A percentile compares a stretch with the other conserved stretches of the same genome.
Conservation (phyloP, 176 grass and related monocot genomes). For the Hordeum vulgare region DNA sequence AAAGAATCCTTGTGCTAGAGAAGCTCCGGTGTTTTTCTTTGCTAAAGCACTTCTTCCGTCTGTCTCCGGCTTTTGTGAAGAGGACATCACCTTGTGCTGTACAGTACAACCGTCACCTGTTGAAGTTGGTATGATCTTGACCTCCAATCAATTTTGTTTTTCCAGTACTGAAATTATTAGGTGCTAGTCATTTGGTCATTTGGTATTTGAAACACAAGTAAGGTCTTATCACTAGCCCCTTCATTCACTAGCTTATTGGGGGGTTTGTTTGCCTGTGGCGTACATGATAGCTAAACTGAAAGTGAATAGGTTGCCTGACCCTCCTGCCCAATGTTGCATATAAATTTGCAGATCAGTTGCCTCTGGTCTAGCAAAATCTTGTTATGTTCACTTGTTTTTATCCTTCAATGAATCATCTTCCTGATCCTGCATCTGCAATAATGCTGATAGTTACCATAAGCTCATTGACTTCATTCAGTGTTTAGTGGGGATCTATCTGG, state of each 20-base stretch:
- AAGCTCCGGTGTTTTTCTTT: constrained; percentile 2
- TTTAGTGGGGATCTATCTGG: no score
- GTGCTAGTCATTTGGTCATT: neutral
- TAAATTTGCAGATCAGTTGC: neutral
- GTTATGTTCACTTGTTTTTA: neutral
- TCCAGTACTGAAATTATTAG: neutral
- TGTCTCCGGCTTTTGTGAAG: neutral
- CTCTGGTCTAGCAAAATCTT: neutral
- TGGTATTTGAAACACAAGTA: neutral
- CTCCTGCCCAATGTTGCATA: neutral
- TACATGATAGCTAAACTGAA: neutral
- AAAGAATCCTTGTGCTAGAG: neutral
- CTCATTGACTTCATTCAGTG: no score
- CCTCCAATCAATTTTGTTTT: neutral
- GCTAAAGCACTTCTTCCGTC: neutral
- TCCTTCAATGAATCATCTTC: neutral
- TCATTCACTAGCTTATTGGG: neutral
- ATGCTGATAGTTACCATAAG: neutral
- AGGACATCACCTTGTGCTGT: constrained; percentile 16
- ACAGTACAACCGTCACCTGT: neutral
- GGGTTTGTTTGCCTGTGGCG: no score
- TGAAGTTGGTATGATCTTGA: constrained; percentile 7
- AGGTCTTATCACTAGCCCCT: neutral
- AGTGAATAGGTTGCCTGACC: neutral
- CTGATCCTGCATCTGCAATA: neutral